Evolutionary conservation across 2,329 filamentous ascomycete genomes (phyloP), one percentile per base, ranked within the genome.

Genomic region (Fusarium nurragi): DNA sequence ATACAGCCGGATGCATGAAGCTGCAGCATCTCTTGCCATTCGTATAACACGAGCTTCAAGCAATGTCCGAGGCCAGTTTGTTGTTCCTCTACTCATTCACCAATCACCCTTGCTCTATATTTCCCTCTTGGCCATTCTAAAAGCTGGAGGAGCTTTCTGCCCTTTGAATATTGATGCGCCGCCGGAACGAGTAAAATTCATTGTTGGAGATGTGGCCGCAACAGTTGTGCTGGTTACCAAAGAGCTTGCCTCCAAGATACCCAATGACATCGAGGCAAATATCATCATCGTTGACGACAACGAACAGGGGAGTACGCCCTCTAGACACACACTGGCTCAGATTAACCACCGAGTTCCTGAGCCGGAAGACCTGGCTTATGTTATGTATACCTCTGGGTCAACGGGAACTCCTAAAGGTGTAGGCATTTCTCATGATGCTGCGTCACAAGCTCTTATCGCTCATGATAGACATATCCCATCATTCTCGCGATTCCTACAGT

Each of bases 371-470:
- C 75, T 94, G 22, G 93, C 94, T 22, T 97, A 97, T 79, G 86
- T 97, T 58, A 93, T 97, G 88, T 97, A 97, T 75, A 97, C 94
- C 1, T 96, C 92, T 41, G 93, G 93, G 4, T 96, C 92, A 6
- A 97, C 93, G 1, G 94, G 94, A 13, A 87, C 88, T 6, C 94
- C 94, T 0, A 97, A 97, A 79, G 94, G 93, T 1, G 94, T 97
- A 22, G 85, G 86, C 3, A 83, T 97, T 26, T 93, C 92, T 26
- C 94, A 97, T 77, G 79, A 82, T 25, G 91, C 94, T 16, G 93
- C 85, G 9, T 90, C 91, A 0, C 94, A 97, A 75, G 92, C 91
- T 54, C 78, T 97, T 9, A 82, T 97, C 39, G 92, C 92, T 3
- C 94, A 97, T 73, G 84, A 96, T 71, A 83, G 80, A 43, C 88